Evolutionary conservation across 1,284 basidiomycete genomes (phyloP), one percentile per base, ranked within the genome.

Genomic region (Lentinus polychrous): DNA sequence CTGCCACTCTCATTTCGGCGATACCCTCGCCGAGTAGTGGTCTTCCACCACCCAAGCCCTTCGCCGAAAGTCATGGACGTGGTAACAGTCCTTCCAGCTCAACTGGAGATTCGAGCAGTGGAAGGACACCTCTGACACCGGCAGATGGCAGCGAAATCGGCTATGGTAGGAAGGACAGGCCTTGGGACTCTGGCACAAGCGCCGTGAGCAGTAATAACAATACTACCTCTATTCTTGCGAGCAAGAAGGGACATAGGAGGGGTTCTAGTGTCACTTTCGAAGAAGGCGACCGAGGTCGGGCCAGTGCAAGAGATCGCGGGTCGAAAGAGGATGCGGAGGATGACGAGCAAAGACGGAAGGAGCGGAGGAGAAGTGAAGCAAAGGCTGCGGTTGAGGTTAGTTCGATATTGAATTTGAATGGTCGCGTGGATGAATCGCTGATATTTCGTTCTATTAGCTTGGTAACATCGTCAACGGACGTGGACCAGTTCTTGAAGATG

Each of bases 401-500:
- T 68, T 47, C 15, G 31, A 36, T 33, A n/a, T n/a, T n/a, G n/a
- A 39, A 17, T 40, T 31, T 41, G 31, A 15, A 8, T 20, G 32
- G 31, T 23, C 18, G 10, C 5, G 55, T 48, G 45, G 46, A 52
- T 43, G n/a, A 15, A n/a, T 18, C 43, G 31, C 24, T 14, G 11
- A 27, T 47, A 17, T 37, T 31, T n/a, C 39, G 17, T 47, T 51
- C 37, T n/a, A 27, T 5, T 47, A 91, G 87, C 76, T 90, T 43
- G 87, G 86, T 23, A 87, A 87, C 52, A 79, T 88, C 41, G 78
- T 90, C 59, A 89, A 90, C 60, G 85, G 86, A 7, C 78, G 72
- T 35, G 78, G 78, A 14, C 82, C 84, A 3, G 73, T 75, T 37
- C 69, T 73, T 27, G 79, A 80, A 49, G 81, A 84, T 46, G 74